phyloP scores from a whole-genome alignment of 306 rosid species.

The Quercus rubra region DNA sequence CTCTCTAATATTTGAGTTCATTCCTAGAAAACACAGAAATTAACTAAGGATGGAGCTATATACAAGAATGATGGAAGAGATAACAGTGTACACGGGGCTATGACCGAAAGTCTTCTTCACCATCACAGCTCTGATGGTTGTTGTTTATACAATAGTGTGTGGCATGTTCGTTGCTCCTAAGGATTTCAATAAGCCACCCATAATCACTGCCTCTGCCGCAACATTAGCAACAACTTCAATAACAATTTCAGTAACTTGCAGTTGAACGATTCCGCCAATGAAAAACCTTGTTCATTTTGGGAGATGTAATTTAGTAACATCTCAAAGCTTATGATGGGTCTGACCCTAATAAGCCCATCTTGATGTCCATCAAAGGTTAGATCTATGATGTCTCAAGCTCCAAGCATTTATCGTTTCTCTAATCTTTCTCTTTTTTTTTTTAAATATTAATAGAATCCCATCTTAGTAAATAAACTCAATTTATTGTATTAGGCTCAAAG shows the following conservation, averaged over 20 bases:
- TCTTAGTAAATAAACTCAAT: too few relatives aligned
- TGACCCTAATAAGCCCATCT: slow-evolving; percentile 60
- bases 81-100: slow-evolving; percentile 51
- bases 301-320: slow-evolving; percentile 53
- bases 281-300: slow-evolving; percentile 39
- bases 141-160: slow-evolving; percentile 56
- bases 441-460: too few relatives aligned
- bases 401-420: slow-evolving; percentile 33
- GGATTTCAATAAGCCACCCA: slow-evolving; percentile 71
- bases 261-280: not conserved
- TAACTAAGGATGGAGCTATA: not conserved
- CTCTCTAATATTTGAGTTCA: too few relatives aligned
- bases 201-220: slow-evolving; percentile 9
- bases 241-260: slow-evolving; percentile 12
- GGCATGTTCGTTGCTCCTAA: slow-evolving; percentile 72
- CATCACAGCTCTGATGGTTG: slow-evolving; percentile 45
- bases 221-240: not conserved
- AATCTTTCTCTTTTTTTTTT: too few relatives aligned
- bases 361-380: slow-evolving; percentile 59
- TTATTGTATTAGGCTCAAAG: too few relatives aligned
- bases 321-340: slow-evolving; percentile 62
- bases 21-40: not conserved
- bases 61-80: slow-evolving; percentile 50
- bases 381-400: slow-evolving; percentile 76
- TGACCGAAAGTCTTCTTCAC: slow-evolving; percentile 79